Percentiles rank a stretch among this genome's conserved stretches.
phyloP scores from a whole-genome alignment of 768 basidiomycete genomes.

The Mycena galopus region DNA sequence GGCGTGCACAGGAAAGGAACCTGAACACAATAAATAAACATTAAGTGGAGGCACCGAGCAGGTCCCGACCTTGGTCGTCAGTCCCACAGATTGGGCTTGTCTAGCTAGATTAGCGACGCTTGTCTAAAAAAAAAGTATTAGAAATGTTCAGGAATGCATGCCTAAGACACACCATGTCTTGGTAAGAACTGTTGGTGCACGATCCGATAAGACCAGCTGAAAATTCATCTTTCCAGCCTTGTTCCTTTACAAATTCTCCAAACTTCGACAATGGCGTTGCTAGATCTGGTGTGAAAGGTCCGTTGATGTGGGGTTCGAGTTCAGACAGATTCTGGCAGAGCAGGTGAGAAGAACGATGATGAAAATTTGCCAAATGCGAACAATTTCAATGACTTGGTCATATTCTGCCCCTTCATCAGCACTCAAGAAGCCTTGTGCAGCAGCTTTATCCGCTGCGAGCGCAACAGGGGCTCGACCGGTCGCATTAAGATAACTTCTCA shows the following conservation, averaged over 20 bases:
- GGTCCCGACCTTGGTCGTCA: slow-evolving; percentile 74
- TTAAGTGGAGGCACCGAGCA: background rate
- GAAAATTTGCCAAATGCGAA: slow-evolving; percentile 51
- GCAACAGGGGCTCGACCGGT: slow-evolving; percentile 92
- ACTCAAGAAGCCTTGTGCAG: slow-evolving; percentile 78
- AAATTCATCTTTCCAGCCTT: slow-evolving; percentile 94
- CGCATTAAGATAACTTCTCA: slow-evolving; percentile 91
- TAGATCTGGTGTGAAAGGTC: slow-evolving; percentile 97
- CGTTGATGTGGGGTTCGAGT: slow-evolving; percentile 93
- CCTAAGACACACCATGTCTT: slow-evolving; percentile 79
- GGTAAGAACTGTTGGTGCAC: slow-evolving; percentile 99
- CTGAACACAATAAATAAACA: slow-evolving; percentile 46
- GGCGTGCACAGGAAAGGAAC: slow-evolving; percentile 91
- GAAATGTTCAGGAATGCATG: background rate
- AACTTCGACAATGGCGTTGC: slow-evolving; percentile 95
- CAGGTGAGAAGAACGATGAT: slow-evolving; percentile 12
- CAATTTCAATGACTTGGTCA: slow-evolving; percentile 94
- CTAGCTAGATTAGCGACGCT: slow-evolving; percentile 91
- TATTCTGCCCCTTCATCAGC: slow-evolving; percentile 93
- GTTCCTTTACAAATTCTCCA: slow-evolving; percentile 79
- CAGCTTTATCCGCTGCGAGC: slow-evolving; percentile 87
- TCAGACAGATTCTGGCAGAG: slow-evolving; percentile 81
- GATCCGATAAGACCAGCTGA: slow-evolving; percentile 95
- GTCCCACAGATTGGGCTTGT: slow-evolving; percentile 88
- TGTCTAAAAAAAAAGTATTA: slow-evolving; percentile 64